A percentile compares a stretch with the other conserved stretches of the same genome.
Evolutionary conservation across 2,329 filamentous ascomycete species (phyloP).

Genomic region (Colletotrichum chlorophyti): DNA sequence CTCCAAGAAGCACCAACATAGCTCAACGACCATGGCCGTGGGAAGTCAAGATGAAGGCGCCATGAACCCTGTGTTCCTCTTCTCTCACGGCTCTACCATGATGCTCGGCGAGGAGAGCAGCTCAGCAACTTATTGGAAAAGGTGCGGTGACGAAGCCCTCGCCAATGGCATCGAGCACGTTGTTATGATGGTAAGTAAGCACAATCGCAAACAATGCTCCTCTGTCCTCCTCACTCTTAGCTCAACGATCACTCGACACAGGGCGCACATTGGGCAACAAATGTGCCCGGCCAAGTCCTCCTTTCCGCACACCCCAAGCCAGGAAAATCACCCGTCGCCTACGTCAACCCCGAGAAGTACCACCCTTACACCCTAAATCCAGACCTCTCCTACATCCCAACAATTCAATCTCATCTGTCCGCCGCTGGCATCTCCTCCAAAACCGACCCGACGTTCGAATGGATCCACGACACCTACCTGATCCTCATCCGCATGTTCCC

Average conservation of each 20-base stretch:
- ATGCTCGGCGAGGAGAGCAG: constrained; percentile 71
- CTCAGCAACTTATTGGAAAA: constrained; percentile 71
- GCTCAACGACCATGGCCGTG: constrained; percentile 7
- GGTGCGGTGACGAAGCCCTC: constrained; percentile 68
- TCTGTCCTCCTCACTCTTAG: background rate
- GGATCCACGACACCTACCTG: constrained; percentile 77
- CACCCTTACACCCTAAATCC: constrained; percentile 65
- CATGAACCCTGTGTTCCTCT: constrained; percentile 67
- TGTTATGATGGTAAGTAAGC: constrained; percentile 64
- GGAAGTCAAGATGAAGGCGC: constrained; percentile 11
- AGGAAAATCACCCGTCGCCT: constrained; percentile 68
- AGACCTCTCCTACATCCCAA: constrained; percentile 58
- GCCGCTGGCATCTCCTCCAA: constrained; percentile 60
- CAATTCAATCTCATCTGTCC: constrained; percentile 57
- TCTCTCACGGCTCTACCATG: constrained; percentile 76
- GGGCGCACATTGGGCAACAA: constrained; percentile 72
- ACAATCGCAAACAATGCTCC: background rate
- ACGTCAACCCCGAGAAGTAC: constrained; percentile 72
- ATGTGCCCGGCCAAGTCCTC: constrained; percentile 59
- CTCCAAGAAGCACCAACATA: background rate
- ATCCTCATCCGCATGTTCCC: constrained; percentile 76
- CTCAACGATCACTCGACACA: constrained; percentile 32
- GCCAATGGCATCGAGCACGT: constrained; percentile 65
- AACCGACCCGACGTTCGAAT: constrained; percentile 65
- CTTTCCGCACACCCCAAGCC: constrained; percentile 67